Evolutionary conservation across 1,284 basidiomycete species (phyloP), one percentile per base, ranked within the genome.

Genomic region (Ustilago esculenta): DNA sequence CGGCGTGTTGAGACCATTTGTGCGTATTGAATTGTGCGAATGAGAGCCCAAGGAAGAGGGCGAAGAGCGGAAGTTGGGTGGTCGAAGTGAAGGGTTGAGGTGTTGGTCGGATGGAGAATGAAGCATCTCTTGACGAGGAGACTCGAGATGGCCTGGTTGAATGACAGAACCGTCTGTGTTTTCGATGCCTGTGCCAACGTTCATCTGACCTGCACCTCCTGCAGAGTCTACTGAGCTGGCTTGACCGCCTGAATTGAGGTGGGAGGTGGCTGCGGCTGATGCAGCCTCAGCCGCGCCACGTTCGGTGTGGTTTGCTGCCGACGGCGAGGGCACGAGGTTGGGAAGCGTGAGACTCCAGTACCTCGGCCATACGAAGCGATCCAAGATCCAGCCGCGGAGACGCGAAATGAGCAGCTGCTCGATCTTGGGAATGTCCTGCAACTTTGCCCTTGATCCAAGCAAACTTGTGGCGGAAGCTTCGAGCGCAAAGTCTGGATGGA

Each of bases 381-480:
- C 85, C 58, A 84, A 83, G 15, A 87, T 84, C 44, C 82, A 84
- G 2, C 82, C 82, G 24, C 86, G 81, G 0, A 87, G 71, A 3
- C 86, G 82, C 4, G 84, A 83, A 2, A 85, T 72, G 47, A 87
- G 82, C 25, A 87, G 82, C 72, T 87, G 86, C 64, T 87, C 86
- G 35, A 87, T 84, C 73, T 87, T 87, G 10, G 86, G 86, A 2
- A 87, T 84, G 68, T 87, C 86, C 64, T 87, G 85, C 17, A 87
- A 79, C 76, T 87, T 87, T 5, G 86, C 86, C 46, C 86, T 75
- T 17, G 84, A 85, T 5, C 86, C 86, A 4, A 87, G 80, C 15
- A 87, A 78, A 42, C 84, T 85, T 4, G 84, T 84, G 0, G 85
- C 85, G 32, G 84, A 84, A 32, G 86, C 82, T 41, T 85, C 84